Percentiles rank a stretch among this genome's conserved stretches.
These are phyloP conservation scores for Pyricularia sp. DNA, from an alignment of 2,329 filamentous ascomycete species.

Conservation along the genomic window DNA sequence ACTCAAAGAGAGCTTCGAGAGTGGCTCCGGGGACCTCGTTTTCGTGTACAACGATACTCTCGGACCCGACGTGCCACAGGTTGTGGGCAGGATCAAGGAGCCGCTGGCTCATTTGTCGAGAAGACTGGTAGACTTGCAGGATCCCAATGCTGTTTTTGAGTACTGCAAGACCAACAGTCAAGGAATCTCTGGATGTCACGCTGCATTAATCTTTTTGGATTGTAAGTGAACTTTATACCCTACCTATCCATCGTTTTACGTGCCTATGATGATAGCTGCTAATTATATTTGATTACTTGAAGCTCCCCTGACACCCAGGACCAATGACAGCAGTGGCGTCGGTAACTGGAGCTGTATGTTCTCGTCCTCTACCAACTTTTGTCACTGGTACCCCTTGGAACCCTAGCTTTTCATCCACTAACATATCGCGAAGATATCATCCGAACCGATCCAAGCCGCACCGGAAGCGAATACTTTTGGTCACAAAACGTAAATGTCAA, in stretches of 20 bases:
- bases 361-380: background rate
- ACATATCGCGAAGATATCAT: background rate
- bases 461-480: background rate
- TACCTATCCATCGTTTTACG: background rate
- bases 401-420: background rate
- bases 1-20: slow-evolving; percentile 50
- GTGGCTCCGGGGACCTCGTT: slow-evolving; percentile 55
- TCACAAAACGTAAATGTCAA: background rate
- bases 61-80: slow-evolving; percentile 57
- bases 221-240: background rate
- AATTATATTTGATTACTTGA: background rate
- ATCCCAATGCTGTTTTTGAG: slow-evolving; percentile 17
- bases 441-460: background rate
- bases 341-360: background rate
- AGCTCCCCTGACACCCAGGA: background rate
- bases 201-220: slow-evolving; percentile 55
- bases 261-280: background rate
- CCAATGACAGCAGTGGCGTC: background rate
- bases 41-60: slow-evolving; percentile 64
- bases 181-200: slow-evolving; percentile 60
- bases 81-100: slow-evolving; percentile 50
- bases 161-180: slow-evolving; percentile 47
- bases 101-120: slow-evolving; percentile 43
- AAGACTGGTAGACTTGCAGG: slow-evolving; percentile 16
- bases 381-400: background rate